Percentiles rank a stretch among this genome's conserved stretches.
Evolutionary conservation across 768 basidiomycete species (phyloP).

Genomic region (Agrocybe chaxingu): DNA sequence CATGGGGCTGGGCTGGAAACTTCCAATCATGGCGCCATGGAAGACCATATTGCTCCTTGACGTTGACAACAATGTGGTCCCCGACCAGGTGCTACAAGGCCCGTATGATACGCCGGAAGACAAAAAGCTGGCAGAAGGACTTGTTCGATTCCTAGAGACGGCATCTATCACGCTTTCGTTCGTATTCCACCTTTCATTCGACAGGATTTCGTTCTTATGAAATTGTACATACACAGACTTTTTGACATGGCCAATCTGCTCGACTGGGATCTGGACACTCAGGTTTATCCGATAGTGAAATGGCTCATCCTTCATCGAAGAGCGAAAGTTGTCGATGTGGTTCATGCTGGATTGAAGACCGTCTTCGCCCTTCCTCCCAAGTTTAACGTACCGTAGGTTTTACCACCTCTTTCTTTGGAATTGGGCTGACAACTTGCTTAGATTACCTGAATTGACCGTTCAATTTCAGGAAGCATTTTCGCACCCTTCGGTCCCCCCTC

Average conservation of each 20-base stretch:
- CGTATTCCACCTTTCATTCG: conserved; percentile 23
- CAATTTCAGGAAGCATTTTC: conserved; percentile 66
- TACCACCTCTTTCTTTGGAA: neutral
- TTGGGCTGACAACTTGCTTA: neutral
- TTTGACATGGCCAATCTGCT: conserved; percentile 77
- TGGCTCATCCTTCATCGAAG: conserved; percentile 89
- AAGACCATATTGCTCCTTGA: conserved; percentile 84
- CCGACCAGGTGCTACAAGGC: conserved; percentile 56
- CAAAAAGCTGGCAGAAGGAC: conserved; percentile 61
- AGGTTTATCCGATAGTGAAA: conserved; percentile 87
- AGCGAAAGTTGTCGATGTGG: conserved; percentile 85
- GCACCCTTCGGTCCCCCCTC: conserved; percentile 56
- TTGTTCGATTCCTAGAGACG: conserved; percentile 73
- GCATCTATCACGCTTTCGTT: conserved; percentile 77
- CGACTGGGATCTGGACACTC: conserved; percentile 80
- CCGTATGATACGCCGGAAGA: conserved; percentile 65
- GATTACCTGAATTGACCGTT: conserved; percentile 41
- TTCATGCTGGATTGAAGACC: conserved; percentile 77
- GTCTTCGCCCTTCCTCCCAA: conserved; percentile 73
- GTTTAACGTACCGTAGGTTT: conserved; percentile 55
- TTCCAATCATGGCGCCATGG: conserved; percentile 83
- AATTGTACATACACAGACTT: conserved; percentile 38
- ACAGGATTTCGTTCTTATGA: neutral
- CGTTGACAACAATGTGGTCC: conserved; percentile 50
- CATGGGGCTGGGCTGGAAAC: conserved; percentile 67